Conservation (phyloP, 2,329 filamentous ascomycete genomes). For the Rutstroemia sp. region DNA sequence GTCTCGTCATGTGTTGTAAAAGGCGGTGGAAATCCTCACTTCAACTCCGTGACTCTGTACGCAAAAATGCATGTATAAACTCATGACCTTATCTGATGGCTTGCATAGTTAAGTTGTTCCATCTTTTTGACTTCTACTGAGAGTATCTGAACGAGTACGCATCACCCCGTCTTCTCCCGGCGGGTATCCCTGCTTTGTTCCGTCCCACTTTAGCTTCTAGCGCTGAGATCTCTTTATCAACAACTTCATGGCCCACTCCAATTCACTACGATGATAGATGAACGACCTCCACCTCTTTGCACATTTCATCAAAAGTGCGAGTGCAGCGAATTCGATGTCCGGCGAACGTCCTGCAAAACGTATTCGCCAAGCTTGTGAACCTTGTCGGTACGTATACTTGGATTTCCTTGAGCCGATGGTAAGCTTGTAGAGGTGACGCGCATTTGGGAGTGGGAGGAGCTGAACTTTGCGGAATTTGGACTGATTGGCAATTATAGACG, state of each 20-base stretch:
- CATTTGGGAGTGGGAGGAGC: neutral
- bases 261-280: constrained; percentile 1
- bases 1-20: no score
- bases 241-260: neutral
- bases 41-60: no score
- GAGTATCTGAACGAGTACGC: neutral
- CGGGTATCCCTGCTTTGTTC: constrained; percentile 1
- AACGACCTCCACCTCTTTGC: constrained; percentile 2
- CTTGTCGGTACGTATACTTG: constrained; percentile 28
- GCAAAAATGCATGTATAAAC: no score
- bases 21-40: no score
- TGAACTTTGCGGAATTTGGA: neutral
- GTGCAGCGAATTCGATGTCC: constrained; percentile 1
- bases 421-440: neutral
- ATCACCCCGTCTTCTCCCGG: constrained; percentile 3
- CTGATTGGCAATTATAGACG: constrained; percentile 30
- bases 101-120: no score
- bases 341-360: constrained; percentile 27
- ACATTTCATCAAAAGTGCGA: constrained; percentile 8
- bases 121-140: neutral
- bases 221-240: neutral
- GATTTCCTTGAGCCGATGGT: neutral
- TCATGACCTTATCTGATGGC: no score
- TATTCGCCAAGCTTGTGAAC: constrained; percentile 31
- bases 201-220: neutral